Percentiles rank a stretch among this genome's conserved stretches.
Evolutionary conservation across 2,329 filamentous ascomycete species (phyloP).

Genomic region (Fusarium newnesense): DNA sequence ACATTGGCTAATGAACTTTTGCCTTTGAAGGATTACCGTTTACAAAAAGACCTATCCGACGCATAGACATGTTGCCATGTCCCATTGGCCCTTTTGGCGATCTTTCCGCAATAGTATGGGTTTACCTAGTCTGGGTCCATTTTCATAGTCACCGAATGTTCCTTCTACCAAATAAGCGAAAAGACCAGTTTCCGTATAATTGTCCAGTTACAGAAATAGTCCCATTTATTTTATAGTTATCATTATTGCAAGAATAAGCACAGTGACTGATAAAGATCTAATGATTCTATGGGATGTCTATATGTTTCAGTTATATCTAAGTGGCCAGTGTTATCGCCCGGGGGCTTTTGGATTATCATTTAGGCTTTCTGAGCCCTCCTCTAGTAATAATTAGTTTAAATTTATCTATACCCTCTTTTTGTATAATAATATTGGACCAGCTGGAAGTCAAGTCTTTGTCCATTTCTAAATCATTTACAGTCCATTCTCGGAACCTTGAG

Average conservation of each 20-base stretch:
- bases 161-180: neutral
- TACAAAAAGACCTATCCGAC: neutral
- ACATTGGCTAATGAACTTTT: neutral
- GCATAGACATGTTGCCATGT: rapidly evolving
- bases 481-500: neutral
- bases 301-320: rapidly evolving
- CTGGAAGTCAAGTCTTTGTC: rapidly evolving
- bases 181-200: neutral
- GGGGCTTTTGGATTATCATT: rapidly evolving
- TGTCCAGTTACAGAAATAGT: neutral
- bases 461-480: neutral
- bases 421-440: rapidly evolving
- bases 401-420: neutral
- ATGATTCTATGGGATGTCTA: rapidly evolving
- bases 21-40: neutral
- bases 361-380: too few relatives aligned
- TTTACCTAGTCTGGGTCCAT: neutral
- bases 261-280: rapidly evolving
- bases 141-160: neutral
- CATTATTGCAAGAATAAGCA: rapidly evolving
- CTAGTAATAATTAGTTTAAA: rapidly evolving
- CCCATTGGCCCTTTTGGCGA: rapidly evolving
- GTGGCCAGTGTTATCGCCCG: too few relatives aligned
- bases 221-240: neutral
- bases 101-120: neutral